Conservation (phyloP, 345 rosid species). For the Diplotaxis tenuifolia region DNA sequence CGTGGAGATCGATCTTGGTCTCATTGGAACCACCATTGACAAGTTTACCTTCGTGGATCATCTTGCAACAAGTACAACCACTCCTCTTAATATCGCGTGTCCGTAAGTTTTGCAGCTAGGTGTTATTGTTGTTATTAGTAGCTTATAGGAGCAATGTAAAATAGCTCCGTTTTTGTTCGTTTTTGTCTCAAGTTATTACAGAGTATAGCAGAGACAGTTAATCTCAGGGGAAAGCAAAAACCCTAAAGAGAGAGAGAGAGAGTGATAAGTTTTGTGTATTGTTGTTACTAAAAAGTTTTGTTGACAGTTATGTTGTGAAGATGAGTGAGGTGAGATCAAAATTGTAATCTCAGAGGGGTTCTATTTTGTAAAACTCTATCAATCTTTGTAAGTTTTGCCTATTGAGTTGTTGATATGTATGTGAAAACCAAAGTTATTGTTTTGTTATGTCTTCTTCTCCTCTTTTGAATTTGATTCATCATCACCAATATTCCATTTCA, state of each 20-base stretch:
- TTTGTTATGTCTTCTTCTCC: conserved; percentile 3
- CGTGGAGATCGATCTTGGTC: conserved; percentile 54
- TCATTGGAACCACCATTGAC: conserved; percentile 44
- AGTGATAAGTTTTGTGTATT: conserved; percentile 39
- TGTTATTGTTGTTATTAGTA: conserved; percentile 31
- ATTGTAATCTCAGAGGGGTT: background rate
- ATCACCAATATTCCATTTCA: background rate
- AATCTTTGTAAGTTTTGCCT: conserved; percentile 41
- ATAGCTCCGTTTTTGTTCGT: conserved; percentile 7
- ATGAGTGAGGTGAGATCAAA: conserved; percentile 11
- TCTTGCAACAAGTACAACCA: conserved; percentile 23
- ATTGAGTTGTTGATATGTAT: conserved; percentile 21
- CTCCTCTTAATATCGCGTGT: conserved; percentile 61
- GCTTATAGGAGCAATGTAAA: conserved; percentile 21
- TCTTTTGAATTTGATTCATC: background rate
- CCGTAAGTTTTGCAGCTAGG: conserved; percentile 87
- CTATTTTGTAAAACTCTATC: conserved; percentile 17
- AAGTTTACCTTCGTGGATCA: conserved; percentile 27
- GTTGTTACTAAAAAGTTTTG: conserved; percentile 33
- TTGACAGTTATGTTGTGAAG: conserved; percentile 30
- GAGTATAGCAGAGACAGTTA: conserved; percentile 30
- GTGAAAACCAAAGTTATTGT: conserved; percentile 24
- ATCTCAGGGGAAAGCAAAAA: conserved; percentile 15
- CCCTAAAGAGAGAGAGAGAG: conserved; percentile 25
- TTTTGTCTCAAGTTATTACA: conserved; percentile 25